Conservation (phyloP, 2,329 filamentous ascomycete genomes). For the Ceratocystis alfenasii region DNA sequence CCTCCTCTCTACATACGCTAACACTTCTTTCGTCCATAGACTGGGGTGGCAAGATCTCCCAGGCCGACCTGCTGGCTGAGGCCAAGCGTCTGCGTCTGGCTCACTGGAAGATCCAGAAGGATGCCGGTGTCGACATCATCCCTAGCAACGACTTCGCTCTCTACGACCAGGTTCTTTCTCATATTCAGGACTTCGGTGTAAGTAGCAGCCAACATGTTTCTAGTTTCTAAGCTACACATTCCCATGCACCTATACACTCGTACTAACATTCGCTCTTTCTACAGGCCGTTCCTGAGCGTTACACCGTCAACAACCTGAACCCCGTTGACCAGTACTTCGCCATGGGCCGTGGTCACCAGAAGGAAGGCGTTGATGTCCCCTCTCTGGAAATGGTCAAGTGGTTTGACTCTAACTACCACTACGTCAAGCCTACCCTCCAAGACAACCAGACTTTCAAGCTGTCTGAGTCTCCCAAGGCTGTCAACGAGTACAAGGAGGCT, state of each 20-base stretch:
- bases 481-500: slow-evolving; percentile 87
- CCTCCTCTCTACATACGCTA: slow-evolving; percentile 22
- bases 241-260: neutral
- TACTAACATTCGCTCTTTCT: slow-evolving; percentile 21
- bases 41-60: slow-evolving; percentile 90
- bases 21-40: slow-evolving; percentile 29
- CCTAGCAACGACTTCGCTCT: slow-evolving; percentile 99
- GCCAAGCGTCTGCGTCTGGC: slow-evolving; percentile 91
- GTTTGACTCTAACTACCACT: slow-evolving; percentile 99
- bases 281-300: slow-evolving; percentile 81
- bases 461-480: slow-evolving; percentile 75
- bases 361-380: slow-evolving; percentile 84
- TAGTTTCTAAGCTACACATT: slow-evolving; percentile 14
- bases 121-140: slow-evolving; percentile 93
- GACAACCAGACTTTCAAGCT: slow-evolving; percentile 96
- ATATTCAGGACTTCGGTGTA: slow-evolving; percentile 96
- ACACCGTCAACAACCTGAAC: slow-evolving; percentile 80
- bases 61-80: slow-evolving; percentile 80
- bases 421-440: slow-evolving; percentile 97
- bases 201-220: slow-evolving; percentile 30
- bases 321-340: slow-evolving; percentile 95
- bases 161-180: slow-evolving; percentile 95
- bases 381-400: slow-evolving; percentile 99
- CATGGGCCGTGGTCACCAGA: slow-evolving; percentile 98
- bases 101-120: slow-evolving; percentile 99